Evolutionary conservation across 345 rosid genomes (phyloP).

Genomic region (Litchi chinensis): DNA sequence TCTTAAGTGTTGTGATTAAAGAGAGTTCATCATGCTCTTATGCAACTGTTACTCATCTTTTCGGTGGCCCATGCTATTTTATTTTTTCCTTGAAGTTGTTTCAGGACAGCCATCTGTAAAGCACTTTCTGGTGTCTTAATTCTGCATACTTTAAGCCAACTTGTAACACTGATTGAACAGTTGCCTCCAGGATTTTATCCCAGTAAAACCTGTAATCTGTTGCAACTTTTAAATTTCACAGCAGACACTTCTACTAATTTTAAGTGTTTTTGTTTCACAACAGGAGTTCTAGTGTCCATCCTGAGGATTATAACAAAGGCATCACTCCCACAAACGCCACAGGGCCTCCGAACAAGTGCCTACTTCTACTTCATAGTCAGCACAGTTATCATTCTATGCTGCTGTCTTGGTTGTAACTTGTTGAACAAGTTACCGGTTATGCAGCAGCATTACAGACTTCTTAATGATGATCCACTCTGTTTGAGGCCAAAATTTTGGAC

Average conservation of each 20-base stretch:
- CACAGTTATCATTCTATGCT: slow-evolving; percentile 54
- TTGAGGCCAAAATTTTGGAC: slow-evolving; percentile 44
- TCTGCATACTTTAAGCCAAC: not conserved
- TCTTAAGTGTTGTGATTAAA: not conserved
- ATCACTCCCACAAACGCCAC: slow-evolving; percentile 68
- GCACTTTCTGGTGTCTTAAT: not conserved
- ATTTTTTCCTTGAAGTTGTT: not conserved
- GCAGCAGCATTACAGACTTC: slow-evolving; percentile 49
- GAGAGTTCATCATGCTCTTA: not conserved
- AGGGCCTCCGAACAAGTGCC: slow-evolving; percentile 73
- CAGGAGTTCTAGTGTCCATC: slow-evolving; percentile 77
- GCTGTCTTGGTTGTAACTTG: slow-evolving; percentile 67
- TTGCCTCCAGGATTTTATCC: not conserved
- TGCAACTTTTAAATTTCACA: too few relatives aligned
- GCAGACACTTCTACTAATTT: too few relatives aligned
- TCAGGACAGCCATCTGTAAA: not conserved
- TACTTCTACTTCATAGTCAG: slow-evolving; percentile 80
- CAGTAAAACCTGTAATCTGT: not conserved
- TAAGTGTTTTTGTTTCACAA: not conserved
- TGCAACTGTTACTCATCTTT: not conserved
- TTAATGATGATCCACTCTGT: slow-evolving; percentile 27
- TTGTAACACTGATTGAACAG: not conserved
- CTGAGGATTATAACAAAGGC: slow-evolving; percentile 85
- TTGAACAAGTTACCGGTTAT: slow-evolving; percentile 72
- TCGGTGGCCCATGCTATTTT: not conserved